Conservation (phyloP, 176 grass and related monocot species). For the Lolium perenne region DNA sequence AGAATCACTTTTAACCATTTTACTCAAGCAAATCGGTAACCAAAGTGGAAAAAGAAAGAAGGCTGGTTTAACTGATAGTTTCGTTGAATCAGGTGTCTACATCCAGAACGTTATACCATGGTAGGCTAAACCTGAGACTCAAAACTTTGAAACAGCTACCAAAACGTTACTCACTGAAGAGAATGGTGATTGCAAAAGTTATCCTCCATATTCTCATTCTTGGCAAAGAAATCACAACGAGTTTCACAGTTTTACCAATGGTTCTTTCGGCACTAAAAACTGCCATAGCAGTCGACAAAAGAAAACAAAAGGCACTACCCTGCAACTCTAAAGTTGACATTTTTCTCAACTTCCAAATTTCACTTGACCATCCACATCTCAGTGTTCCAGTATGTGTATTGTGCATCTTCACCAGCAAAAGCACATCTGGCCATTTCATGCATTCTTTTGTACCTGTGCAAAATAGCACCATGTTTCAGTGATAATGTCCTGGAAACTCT, state of each 20-base stretch:
- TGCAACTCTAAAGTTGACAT: not conserved
- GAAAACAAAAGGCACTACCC: not conserved
- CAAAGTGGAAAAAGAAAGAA: not conserved
- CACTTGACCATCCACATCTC: not conserved
- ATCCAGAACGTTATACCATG: not conserved
- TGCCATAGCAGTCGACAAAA: not conserved
- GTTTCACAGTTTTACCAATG: not conserved
- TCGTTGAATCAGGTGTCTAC: not conserved
- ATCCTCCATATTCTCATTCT: not conserved
- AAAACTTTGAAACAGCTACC: not conserved
- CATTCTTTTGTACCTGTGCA: constrained; percentile 8
- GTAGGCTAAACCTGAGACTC: not conserved
- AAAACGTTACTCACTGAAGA: not conserved
- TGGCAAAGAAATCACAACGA: not conserved
- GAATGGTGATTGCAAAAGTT: not conserved
- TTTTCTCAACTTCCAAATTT: not conserved
- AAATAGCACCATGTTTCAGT: constrained; percentile 12
- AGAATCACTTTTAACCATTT: not conserved
- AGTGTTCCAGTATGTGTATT: not conserved
- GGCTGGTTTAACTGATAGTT: not conserved
- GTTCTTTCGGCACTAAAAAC: not conserved
- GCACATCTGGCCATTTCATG: not conserved
- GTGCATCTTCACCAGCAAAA: not conserved
- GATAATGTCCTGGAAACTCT: not conserved
- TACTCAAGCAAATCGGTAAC: not conserved